Conservation (phyloP, 192 early-diverging fungal species). For the Kickxella alabastrina region DNA sequence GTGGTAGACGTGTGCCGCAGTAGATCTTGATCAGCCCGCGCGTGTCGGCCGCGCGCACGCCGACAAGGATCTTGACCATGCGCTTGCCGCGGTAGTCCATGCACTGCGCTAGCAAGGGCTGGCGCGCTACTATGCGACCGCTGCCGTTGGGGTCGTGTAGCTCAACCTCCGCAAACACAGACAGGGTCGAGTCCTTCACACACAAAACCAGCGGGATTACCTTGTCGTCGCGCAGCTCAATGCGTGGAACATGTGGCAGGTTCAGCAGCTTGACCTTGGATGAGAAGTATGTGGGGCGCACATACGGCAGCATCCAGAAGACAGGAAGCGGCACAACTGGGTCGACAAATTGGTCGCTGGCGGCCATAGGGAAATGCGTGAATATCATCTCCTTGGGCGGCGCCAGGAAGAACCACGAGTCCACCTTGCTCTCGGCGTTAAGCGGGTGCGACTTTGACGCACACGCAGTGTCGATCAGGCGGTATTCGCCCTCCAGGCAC, state of each 20-base stretch:
- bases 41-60: slow-evolving; percentile 28
- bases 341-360: slow-evolving; percentile 46
- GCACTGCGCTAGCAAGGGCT: slow-evolving; percentile 52
- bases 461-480: slow-evolving; percentile 46
- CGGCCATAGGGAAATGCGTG: slow-evolving; percentile 44
- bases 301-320: slow-evolving; percentile 55
- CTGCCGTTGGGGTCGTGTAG: slow-evolving; percentile 49
- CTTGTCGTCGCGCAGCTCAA: slow-evolving; percentile 44
- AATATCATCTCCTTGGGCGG: slow-evolving; percentile 47
- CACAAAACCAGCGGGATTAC: slow-evolving; percentile 46
- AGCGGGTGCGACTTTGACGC: slow-evolving; percentile 47
- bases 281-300: slow-evolving; percentile 45
- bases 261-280: slow-evolving; percentile 47
- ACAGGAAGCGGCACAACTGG: slow-evolving; percentile 46
- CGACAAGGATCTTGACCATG: slow-evolving; percentile 51
- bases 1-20: slow-evolving; percentile 35
- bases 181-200: slow-evolving; percentile 36
- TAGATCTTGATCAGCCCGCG: slow-evolving; percentile 52
- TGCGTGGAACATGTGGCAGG: slow-evolving; percentile 32
- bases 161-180: slow-evolving; percentile 54
- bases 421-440: slow-evolving; percentile 36
- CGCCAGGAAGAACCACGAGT: slow-evolving; percentile 49
- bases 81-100: slow-evolving; percentile 52
- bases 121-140: slow-evolving; percentile 43
- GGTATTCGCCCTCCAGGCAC: slow-evolving; percentile 51